Evolutionary conservation across 495 filamentous ascomycete genomes (phyloP).

Genomic region (Aspergillus incahuasiensis): DNA sequence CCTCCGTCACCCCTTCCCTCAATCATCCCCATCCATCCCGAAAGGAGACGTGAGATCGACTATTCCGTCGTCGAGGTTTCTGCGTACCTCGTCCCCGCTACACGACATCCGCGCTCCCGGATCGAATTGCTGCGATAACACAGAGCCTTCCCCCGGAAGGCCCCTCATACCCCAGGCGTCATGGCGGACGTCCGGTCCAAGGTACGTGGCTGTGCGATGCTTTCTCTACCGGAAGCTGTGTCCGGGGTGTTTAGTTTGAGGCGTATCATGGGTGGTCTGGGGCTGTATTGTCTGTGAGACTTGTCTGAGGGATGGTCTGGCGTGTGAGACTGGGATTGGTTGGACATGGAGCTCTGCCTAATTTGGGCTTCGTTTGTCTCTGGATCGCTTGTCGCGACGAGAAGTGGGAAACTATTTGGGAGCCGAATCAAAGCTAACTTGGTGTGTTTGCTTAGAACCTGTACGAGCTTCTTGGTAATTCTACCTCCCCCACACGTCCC

Average conservation of each 20-base stretch:
- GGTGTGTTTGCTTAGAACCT: conserved; percentile 53
- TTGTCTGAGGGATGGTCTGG: background rate
- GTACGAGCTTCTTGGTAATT: conserved; percentile 83
- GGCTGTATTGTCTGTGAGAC: background rate
- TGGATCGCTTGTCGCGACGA: background rate
- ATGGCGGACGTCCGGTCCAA: conserved; percentile 51
- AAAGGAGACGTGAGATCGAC: conserved; percentile 29
- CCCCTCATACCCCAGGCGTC: conserved; percentile 46
- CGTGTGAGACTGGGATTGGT: background rate
- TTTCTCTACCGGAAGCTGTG: background rate
- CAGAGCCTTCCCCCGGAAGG: conserved; percentile 48
- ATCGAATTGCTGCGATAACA: conserved; percentile 41
- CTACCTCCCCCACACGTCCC: conserved; percentile 30
- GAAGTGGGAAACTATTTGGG: background rate
- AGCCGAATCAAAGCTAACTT: conserved; percentile 19
- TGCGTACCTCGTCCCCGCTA: conserved; percentile 27
- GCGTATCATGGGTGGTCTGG: background rate
- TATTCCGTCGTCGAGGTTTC: conserved; percentile 26
- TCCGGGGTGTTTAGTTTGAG: background rate
- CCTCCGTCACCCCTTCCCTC: conserved; percentile 19
- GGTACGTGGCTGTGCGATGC: conserved; percentile 28
- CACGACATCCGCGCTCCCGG: conserved; percentile 19
- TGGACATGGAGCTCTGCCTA: conserved; percentile 2
- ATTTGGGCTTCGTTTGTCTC: background rate
- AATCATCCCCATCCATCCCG: conserved; percentile 26